Evolutionary conservation across 2,329 filamentous ascomycete species (phyloP), one percentile per base, ranked within the genome.

Genomic region (Fusarium metavorans): DNA sequence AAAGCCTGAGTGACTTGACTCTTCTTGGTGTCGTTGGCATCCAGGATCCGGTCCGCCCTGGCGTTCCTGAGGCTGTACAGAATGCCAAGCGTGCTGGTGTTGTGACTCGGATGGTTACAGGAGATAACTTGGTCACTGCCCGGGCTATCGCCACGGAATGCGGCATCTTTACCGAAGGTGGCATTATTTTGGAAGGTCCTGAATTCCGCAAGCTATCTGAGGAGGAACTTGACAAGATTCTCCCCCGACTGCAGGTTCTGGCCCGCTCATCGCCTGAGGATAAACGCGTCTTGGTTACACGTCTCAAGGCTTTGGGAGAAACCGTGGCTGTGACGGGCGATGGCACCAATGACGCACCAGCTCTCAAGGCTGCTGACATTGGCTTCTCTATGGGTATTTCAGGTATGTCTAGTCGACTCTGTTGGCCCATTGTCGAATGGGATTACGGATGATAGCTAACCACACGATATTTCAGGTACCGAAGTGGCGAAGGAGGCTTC

Each of bases 261-360:
- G 92, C 92, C 61, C 87, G 91, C 61, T 92, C 91, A 4, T 92
- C 90, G 60, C 91, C 92, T 0, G 90, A 93, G 70, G 92, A 93
- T 76, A 93, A 93, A 81, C 85, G 89, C 16, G 88, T 88, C 48
- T 85, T 93, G 54, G 91, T 93, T 23, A 89, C 88, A 73, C 87
- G 88, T 48, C 85, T 93, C 2, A 91, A 91, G 77, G 88, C 90
- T 65, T 87, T 93, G 71, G 91, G 91, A 23, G 89, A 91, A 80
- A 91, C 88, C 6, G 90, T 92, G 43, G 90, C 90, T 37, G 90
- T 92, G 2, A 92, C 90, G 48, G 90, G 90, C 71, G 90, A 92
- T 75, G 90, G 90, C 54, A 91, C 90, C 57, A 92, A 92, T 67
- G 90, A 92, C 77, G 90, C 89, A 18, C 43, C 43, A 10, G 43